Base-by-base conservation (phyloP, 805 yeast species). In the Metschnikowia noctiluminum region DNA sequence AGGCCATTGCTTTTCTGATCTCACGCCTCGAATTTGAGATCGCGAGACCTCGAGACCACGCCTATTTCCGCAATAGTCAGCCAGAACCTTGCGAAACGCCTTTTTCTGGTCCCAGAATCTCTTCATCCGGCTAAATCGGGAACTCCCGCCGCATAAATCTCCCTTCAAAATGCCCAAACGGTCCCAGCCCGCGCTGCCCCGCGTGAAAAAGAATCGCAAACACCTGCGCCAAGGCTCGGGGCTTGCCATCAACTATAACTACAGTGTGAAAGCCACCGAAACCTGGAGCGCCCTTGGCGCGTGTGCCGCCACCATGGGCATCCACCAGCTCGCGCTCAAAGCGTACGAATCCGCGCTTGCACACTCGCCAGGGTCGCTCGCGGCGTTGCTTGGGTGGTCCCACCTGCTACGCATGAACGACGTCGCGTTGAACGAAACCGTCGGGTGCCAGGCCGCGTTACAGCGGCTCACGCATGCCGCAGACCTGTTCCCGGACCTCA, bases 261-360 rank as follows among this genome's bases (percentile, higher is more conserved):
- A 46, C 31, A 11, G 43, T 7, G 38, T 39, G 15, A 42, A 38
- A 6, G 72, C 69, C 10, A 57, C 66, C 35, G 71, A 70, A 30
- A 70, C 79, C 1, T 78, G 82, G 82, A 52, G 70, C 1, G 63
- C 74, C 4, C 69, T 77, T 46, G 82, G 80, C 4, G 60, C 64
- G 16, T 73, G 80, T 54, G 80, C 82, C 10, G 56, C 64, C 26
- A 58, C 73, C 2, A 55, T 77, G 41, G 79, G 77, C 5, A 56
- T 70, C 5, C 59, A 63, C 8, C 57, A 63, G 2, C 56, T 69
- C n/a, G 79, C 81, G 4, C 68, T 76, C 35, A 65, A 62, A 35
- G 65, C 77, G 26, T 79, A 62, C 52, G 78, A 76, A 51, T 57
- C 59, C 14, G 81, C 77, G 1, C 63, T 77, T 9, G 62, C 57